Evolutionary conservation across 495 filamentous ascomycete genomes (phyloP).

Genomic region (Daldinia caldariorum): DNA sequence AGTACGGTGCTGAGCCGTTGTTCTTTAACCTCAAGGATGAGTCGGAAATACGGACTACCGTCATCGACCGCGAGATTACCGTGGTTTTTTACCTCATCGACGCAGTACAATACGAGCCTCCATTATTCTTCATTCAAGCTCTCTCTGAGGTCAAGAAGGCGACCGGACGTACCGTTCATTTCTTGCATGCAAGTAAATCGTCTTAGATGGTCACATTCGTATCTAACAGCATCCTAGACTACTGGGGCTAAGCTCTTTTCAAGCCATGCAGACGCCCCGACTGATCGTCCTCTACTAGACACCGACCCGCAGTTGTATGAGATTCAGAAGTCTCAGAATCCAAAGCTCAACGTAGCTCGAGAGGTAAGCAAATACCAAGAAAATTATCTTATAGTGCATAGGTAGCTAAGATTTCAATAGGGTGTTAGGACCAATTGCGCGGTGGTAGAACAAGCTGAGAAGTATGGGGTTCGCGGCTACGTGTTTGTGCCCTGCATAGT

Average conservation of each 20-base stretch:
- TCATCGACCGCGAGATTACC: constrained; percentile 57
- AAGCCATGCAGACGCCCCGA: constrained; percentile 43
- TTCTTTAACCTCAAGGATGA: constrained; percentile 48
- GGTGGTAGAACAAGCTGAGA: constrained; percentile 53
- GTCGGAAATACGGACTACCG: constrained; percentile 39
- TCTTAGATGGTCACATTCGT: not conserved
- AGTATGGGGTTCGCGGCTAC: constrained; percentile 55
- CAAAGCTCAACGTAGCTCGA: not conserved
- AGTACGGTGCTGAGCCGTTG: constrained; percentile 57
- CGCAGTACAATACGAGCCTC: constrained; percentile 32
- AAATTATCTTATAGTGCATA: not conserved
- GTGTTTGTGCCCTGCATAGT: constrained; percentile 61
- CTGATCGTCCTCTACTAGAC: constrained; percentile 53
- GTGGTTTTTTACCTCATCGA: constrained; percentile 58
- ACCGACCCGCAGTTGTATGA: constrained; percentile 55
- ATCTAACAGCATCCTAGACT: constrained; percentile 32
- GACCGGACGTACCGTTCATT: constrained; percentile 55
- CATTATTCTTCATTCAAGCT: constrained; percentile 53
- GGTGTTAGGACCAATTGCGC: constrained; percentile 48
- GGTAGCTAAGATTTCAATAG: constrained; percentile 38
- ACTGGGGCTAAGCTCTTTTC: constrained; percentile 49
- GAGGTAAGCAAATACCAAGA: not conserved
- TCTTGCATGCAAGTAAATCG: constrained; percentile 51
- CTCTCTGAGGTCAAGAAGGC: constrained; percentile 53
- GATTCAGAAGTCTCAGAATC: constrained; percentile 47